phyloP scores from a whole-genome alignment of 345 rosid genomes.

The Citrus trifoliata region DNA sequence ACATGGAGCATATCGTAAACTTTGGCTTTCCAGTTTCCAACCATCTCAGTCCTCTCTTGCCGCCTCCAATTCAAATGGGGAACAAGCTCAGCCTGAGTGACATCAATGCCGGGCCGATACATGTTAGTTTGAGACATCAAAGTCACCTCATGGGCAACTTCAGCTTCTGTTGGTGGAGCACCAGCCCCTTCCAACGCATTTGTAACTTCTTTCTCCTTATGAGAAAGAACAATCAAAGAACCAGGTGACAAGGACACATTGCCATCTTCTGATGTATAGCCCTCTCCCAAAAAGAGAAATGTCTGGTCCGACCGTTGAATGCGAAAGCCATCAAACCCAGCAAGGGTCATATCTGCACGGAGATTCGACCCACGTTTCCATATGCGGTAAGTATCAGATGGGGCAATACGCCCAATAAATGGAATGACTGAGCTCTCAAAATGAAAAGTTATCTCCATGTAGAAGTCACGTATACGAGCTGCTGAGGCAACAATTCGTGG shows the following conservation, averaged over 20 bases:
- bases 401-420: conserved; percentile 93
- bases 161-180: conserved; percentile 84
- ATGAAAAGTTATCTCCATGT: conserved; percentile 98
- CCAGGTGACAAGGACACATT: conserved; percentile 62
- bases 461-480: conserved; percentile 82
- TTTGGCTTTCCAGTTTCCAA: conserved; percentile 95
- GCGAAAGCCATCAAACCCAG: conserved; percentile 96
- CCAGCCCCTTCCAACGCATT: conserved; percentile 99
- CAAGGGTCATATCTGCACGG: conserved; percentile 98
- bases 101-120: conserved; percentile 99
- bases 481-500: conserved; percentile 87
- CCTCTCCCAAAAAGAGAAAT: conserved; percentile 87
- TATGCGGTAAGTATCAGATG: conserved; percentile 96
- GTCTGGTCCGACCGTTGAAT: conserved; percentile 95
- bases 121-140: conserved; percentile 97
- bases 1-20: conserved; percentile 97
- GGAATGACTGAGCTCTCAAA: conserved; percentile 98
- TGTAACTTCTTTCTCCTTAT: conserved; percentile 91
- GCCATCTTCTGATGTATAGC: conserved; percentile 73
- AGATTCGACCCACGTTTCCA: conserved; percentile 99
- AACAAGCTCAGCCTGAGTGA: conserved; percentile 90
- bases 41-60: conserved; percentile 92
- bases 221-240: conserved; percentile 84
- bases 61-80: conserved; percentile 96
- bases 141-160: conserved; percentile 90